Percentiles rank a stretch among this genome's conserved stretches.
Evolutionary conservation across 805 yeast genomes (phyloP).

Genomic region (Metschnikowia lochheadii): DNA sequence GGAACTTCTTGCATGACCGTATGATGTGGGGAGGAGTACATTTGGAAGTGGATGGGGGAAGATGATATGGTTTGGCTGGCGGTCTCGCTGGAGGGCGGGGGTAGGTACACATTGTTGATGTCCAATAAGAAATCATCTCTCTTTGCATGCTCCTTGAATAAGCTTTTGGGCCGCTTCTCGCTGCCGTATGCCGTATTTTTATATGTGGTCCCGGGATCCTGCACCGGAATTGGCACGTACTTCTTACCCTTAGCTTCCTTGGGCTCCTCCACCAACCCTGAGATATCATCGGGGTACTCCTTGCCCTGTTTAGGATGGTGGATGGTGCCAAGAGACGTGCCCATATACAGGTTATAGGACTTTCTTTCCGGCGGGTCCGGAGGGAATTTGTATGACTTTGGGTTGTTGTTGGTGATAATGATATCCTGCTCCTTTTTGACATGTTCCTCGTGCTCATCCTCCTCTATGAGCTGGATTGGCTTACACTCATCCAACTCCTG

Average conservation of each 20-base stretch:
- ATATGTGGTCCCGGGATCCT: constrained; percentile 23
- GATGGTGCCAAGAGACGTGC: constrained; percentile 6
- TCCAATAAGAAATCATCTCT: constrained; percentile 1
- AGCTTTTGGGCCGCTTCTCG: neutral
- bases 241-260: constrained; percentile 16
- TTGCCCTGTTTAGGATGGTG: constrained; percentile 13
- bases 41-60: constrained; percentile 8
- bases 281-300: constrained; percentile 31
- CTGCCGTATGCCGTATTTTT: neutral
- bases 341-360: neutral
- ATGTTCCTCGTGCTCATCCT: constrained; percentile 22
- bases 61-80: constrained; percentile 31
- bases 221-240: constrained; percentile 41
- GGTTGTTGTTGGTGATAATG: constrained; percentile 43
- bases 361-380: constrained; percentile 18
- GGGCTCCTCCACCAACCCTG: constrained; percentile 22
- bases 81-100: constrained; percentile 32
- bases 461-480: constrained; percentile 26
- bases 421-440: constrained; percentile 33
- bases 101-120: constrained; percentile 27
- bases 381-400: constrained; percentile 57
- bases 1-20: neutral
- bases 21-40: constrained; percentile 27
- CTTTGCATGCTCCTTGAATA: neutral
- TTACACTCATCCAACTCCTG: constrained; percentile 16